Conservation (phyloP, 1,139 yeast species). For the Diutina ranongensis region DNA sequence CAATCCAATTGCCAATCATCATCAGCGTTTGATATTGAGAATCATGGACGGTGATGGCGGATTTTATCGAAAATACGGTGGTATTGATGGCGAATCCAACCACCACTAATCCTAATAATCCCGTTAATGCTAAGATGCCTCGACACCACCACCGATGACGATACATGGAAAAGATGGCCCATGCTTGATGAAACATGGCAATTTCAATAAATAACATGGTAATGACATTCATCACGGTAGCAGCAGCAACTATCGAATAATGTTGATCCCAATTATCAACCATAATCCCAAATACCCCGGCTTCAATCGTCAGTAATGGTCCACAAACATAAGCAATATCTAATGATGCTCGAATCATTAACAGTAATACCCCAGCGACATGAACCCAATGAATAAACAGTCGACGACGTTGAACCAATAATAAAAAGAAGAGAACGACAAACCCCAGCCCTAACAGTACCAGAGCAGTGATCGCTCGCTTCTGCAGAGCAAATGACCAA, state of each 20-base stretch:
- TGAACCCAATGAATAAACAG: conserved; percentile 5
- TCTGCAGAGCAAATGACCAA: not conserved
- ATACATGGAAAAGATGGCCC: not conserved
- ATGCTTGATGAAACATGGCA: not conserved
- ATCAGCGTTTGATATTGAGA: too few relatives aligned
- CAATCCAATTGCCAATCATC: too few relatives aligned
- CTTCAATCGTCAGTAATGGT: not conserved
- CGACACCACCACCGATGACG: not conserved
- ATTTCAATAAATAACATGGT: not conserved
- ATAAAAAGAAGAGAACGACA: not conserved
- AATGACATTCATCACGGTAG: not conserved
- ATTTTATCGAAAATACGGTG: not conserved
- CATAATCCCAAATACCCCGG: not conserved
- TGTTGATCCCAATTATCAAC: not conserved
- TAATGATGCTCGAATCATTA: not conserved
- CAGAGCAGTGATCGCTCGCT: not conserved
- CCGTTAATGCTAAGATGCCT: not conserved
- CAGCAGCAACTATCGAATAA: not conserved
- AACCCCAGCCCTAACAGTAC: not conserved
- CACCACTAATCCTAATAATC: not conserved
- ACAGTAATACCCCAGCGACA: not conserved
- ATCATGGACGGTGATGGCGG: too few relatives aligned
- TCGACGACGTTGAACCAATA: not conserved
- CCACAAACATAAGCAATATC: not conserved
- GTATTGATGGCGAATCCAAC: not conserved